Conservation (phyloP, 2,329 filamentous ascomycete species). For the Fusarium sp. region DNA sequence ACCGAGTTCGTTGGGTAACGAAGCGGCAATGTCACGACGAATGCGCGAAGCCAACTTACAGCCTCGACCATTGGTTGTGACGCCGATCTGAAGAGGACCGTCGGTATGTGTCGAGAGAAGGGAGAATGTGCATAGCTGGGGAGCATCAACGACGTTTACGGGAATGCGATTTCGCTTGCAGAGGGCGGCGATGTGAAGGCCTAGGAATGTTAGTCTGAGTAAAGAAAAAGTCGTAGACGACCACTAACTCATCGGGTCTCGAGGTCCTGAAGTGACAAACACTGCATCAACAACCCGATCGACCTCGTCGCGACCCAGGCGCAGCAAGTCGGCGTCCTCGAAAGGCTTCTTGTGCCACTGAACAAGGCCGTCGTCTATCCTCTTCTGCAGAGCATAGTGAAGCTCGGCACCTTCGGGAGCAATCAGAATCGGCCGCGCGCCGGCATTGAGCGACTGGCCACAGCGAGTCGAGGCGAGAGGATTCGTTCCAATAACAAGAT, state of each 20-base stretch:
- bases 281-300: constrained; percentile 88
- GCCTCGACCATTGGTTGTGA: constrained; percentile 94
- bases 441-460: constrained; percentile 83
- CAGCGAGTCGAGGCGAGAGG: constrained; percentile 90
- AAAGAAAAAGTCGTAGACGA: background rate
- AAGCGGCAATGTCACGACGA: constrained; percentile 87
- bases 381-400: constrained; percentile 72
- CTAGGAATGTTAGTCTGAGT: constrained; percentile 55
- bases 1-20: constrained; percentile 83
- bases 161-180: constrained; percentile 89
- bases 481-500: constrained; percentile 89
- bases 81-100: constrained; percentile 92
- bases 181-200: constrained; percentile 77
- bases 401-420: constrained; percentile 75
- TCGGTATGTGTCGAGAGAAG: constrained; percentile 91
- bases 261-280: constrained; percentile 80
- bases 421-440: constrained; percentile 85
- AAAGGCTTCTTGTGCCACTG: constrained; percentile 79
- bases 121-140: constrained; percentile 89
- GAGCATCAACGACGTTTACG: constrained; percentile 92
- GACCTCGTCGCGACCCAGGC: constrained; percentile 85
- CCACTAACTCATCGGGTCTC: constrained; percentile 59
- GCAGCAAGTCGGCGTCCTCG: constrained; percentile 79
- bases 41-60: constrained; percentile 95
- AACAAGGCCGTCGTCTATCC: constrained; percentile 77